Conservation (phyloP, 768 basidiomycete species). For the Termitomyces sp. region DNA sequence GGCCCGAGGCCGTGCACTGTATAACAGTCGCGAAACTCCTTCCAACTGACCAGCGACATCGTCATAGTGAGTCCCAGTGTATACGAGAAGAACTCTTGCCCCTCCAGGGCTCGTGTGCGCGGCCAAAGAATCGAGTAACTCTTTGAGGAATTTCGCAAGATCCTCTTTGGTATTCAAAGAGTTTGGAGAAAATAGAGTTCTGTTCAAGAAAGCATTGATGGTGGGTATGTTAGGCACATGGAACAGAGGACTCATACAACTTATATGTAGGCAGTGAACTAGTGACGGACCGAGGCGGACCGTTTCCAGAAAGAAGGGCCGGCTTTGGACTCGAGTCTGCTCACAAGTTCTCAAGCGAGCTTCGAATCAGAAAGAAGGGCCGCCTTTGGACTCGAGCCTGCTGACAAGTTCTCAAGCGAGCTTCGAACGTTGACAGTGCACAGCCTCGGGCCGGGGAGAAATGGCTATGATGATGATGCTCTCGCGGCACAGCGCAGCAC, state of each 20-base stretch:
- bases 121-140: conserved; percentile 64
- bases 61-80: conserved; percentile 73
- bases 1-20: too few species aligned
- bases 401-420: too few species aligned
- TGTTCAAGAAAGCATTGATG: conserved; percentile 35
- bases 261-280: conserved; percentile 10
- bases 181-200: conserved; percentile 53
- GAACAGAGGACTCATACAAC: neutral
- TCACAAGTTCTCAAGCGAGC: too few species aligned
- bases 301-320: neutral
- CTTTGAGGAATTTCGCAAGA: conserved; percentile 51
- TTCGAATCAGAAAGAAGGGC: too few species aligned
- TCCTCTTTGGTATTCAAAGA: conserved; percentile 62
- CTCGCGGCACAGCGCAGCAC: too few species aligned
- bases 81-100: conserved; percentile 65
- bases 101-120: conserved; percentile 73
- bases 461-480: too few species aligned
- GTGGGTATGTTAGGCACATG: neutral
- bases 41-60: conserved; percentile 72
- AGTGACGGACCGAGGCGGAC: conserved; percentile 13
- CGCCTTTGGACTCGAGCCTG: too few species aligned
- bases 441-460: too few species aligned
- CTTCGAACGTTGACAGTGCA: too few species aligned
- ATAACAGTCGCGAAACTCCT: conserved; percentile 73
- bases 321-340: too few species aligned